Base-by-base conservation (phyloP, 495 filamentous ascomycete species). In the Penicillium herquei region DNA sequence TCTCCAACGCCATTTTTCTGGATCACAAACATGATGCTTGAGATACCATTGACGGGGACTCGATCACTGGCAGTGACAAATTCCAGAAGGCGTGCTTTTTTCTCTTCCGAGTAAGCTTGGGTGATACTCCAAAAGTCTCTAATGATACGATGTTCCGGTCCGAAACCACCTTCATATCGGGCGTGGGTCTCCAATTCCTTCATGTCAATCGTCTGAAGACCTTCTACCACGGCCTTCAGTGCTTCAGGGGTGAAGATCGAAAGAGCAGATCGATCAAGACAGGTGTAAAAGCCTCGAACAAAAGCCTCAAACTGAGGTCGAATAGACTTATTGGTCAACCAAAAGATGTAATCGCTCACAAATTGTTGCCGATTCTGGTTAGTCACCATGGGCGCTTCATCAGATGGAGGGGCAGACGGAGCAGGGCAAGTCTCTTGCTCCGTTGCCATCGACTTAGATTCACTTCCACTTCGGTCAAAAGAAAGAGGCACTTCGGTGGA, bases 61-160 rank as follows among this genome's bases (percentile, higher is more conserved):
- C 94, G 84, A 68, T 96, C 92, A 68, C 87, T 92, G 4, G 92
- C 91, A 18, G 94, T 98, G 18, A 98, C 92, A 59, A 98, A 98
- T 67, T 97, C 92, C 51, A 98, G 76, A 45, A 98, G 75, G 33
- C 83, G 78, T 63, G 86, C 86, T 74, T 86, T 84, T 45, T 80
- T 79, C n/a, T 87, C 76, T 33, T 64, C 59, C 3, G 85, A 77
- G 66, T 85, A 96, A 7, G 66, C 60, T 52, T 79, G 81, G 6
- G 93, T 86, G 8, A 96, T 80, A 31, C 70, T 76, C 94, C 94
- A 98, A 70, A 98, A 97, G 54, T 90, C 82, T 5, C 75, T 64
- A 49, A 98, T 84, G 13, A 85, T 81, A 6, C 74, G 80, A 63
- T 92, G 84, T 8, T 71, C 70, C 1, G 84, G 77, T 39, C 84